A percentile compares a stretch with the other conserved stretches of the same genome.
Evolutionary conservation across 495 filamentous ascomycete species (phyloP).

Genomic region (Tuber microsphaerosporum): DNA sequence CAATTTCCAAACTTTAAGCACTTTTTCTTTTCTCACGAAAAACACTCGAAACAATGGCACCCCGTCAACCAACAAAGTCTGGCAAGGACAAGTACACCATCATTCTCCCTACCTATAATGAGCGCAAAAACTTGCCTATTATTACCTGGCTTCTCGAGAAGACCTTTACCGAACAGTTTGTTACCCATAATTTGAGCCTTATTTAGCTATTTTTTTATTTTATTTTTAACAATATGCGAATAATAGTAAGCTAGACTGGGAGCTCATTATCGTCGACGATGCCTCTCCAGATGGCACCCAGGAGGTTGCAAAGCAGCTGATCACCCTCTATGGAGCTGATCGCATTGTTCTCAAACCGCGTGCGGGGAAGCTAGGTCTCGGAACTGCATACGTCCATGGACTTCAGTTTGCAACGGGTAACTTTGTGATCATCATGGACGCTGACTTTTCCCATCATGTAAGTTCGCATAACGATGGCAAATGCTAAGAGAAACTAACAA

Average conservation of each 20-base stretch:
- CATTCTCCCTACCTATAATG: slow-evolving; percentile 96
- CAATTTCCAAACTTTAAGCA: slow-evolving; percentile 6
- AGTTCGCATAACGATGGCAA: slow-evolving; percentile 22
- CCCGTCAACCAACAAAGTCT: slow-evolving; percentile 42
- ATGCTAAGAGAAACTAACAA: background rate
- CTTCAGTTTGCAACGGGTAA: slow-evolving; percentile 79
- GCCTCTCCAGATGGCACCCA: slow-evolving; percentile 94
- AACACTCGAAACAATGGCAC: slow-evolving; percentile 42
- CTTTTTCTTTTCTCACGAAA: background rate
- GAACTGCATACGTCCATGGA: slow-evolving; percentile 94
- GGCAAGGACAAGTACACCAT: slow-evolving; percentile 76
- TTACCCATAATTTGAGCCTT: slow-evolving; percentile 8
- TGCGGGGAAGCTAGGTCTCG: slow-evolving; percentile 88
- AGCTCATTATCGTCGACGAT: slow-evolving; percentile 91
- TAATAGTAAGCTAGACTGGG: slow-evolving; percentile 83
- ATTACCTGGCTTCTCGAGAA: slow-evolving; percentile 86
- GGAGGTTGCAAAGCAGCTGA: slow-evolving; percentile 78
- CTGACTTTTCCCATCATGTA: slow-evolving; percentile 92
- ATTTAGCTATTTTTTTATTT: background rate
- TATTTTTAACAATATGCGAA: background rate
- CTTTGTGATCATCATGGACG: slow-evolving; percentile 99
- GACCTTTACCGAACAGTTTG: slow-evolving; percentile 78
- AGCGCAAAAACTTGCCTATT: slow-evolving; percentile 92
- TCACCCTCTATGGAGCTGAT: slow-evolving; percentile 64
- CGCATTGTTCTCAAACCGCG: slow-evolving; percentile 80